phyloP scores from a whole-genome alignment of 2,329 filamentous ascomycete species.

The Nemania diffusa region DNA sequence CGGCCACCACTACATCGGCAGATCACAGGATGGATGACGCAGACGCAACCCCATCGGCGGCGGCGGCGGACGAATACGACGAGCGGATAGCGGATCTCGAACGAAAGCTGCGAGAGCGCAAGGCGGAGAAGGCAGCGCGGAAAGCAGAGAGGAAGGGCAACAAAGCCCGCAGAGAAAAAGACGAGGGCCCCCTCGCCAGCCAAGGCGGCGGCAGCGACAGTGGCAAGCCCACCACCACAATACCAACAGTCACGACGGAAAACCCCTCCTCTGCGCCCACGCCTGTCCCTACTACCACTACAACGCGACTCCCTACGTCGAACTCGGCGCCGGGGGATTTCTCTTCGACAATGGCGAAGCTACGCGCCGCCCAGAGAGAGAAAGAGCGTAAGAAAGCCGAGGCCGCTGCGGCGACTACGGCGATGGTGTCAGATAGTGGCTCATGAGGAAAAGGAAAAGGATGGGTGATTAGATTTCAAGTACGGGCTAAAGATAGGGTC shows the following conservation, averaged over 20 bases:
- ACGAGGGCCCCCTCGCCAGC: too few species aligned
- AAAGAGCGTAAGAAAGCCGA: constrained; percentile 62
- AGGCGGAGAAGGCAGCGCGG: constrained; percentile 52
- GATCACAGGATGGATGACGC: constrained; percentile 49
- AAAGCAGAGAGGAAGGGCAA: constrained; percentile 57
- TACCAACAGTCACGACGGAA: constrained; percentile 20
- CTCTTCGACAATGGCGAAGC: constrained; percentile 62
- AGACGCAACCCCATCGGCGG: constrained; percentile 53
- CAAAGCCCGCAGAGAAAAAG: constrained; percentile 35
- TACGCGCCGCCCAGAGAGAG: constrained; percentile 68
- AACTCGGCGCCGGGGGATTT: constrained; percentile 46
- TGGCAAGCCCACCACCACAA: constrained; percentile 14
- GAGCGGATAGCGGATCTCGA: constrained; percentile 58
- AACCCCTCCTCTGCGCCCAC: constrained; percentile 6
- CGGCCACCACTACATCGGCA: background rate
- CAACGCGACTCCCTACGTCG: constrained; percentile 40
- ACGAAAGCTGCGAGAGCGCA: constrained; percentile 52
- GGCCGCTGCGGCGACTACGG: constrained; percentile 43
- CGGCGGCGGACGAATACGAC: constrained; percentile 48
- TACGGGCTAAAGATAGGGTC: background rate
- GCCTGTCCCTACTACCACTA: background rate
- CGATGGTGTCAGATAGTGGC: constrained; percentile 8
- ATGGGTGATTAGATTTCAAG: background rate
- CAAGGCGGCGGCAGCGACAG: background rate
- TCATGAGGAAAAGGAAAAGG: background rate